These are phyloP conservation scores for Ustanciosporium gigantosporum DNA, from an alignment of 1,284 basidiomycete genomes.

Conservation along the genomic window DNA sequence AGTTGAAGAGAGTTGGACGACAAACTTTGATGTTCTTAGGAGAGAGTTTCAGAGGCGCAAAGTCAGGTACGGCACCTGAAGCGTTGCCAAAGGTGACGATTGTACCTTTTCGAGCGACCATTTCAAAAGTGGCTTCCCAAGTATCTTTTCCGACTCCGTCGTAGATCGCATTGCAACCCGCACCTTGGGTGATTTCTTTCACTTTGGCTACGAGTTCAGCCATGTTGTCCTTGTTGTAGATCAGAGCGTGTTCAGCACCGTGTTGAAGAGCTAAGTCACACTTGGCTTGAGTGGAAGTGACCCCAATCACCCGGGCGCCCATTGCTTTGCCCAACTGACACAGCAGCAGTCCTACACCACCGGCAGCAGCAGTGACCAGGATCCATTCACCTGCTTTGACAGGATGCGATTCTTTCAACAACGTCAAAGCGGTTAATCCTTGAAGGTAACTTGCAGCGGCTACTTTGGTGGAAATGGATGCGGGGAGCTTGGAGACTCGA, in stretches of 20 bases:
- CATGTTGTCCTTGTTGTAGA: slow-evolving; percentile 67
- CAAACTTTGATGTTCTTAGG: slow-evolving; percentile 77
- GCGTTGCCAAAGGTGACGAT: slow-evolving; percentile 90
- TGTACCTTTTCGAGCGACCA: slow-evolving; percentile 65
- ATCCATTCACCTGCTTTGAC: slow-evolving; percentile 71
- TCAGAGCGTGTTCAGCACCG: slow-evolving; percentile 84
- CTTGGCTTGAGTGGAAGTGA: slow-evolving; percentile 84
- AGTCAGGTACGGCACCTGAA: slow-evolving; percentile 71
- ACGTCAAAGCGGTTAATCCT: slow-evolving; percentile 77
- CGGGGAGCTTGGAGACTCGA: slow-evolving; percentile 67
- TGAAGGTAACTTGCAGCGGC: slow-evolving; percentile 76
- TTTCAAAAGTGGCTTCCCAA: slow-evolving; percentile 71
- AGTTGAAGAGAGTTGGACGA: slow-evolving; percentile 61
- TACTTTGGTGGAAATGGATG: slow-evolving; percentile 67
- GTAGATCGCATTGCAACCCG: slow-evolving; percentile 79
- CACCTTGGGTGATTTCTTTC: slow-evolving; percentile 74
- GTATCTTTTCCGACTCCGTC: slow-evolving; percentile 81
- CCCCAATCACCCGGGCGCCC: slow-evolving; percentile 89
- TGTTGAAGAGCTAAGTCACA: slow-evolving; percentile 77
- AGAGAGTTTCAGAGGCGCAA: slow-evolving; percentile 73
- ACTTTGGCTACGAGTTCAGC: slow-evolving; percentile 21
- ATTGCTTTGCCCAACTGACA: slow-evolving; percentile 64
- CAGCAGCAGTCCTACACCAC: slow-evolving; percentile 68
- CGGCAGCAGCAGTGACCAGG: slow-evolving; percentile 86
- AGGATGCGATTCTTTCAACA: slow-evolving; percentile 80